Evolutionary conservation across 768 basidiomycete species (phyloP), one percentile per base, ranked within the genome.

Genomic region (Collybiopsis confluens): DNA sequence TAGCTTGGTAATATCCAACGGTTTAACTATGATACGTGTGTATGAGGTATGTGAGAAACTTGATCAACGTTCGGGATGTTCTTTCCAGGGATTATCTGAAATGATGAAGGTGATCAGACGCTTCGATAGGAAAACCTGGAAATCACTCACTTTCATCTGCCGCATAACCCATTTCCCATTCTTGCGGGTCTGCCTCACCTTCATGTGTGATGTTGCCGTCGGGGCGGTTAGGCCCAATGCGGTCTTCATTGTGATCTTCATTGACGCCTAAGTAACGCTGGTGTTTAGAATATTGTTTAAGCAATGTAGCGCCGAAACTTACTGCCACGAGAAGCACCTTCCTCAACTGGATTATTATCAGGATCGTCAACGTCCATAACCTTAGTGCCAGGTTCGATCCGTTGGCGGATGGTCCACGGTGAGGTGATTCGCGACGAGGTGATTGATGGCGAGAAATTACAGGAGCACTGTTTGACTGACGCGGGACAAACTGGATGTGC

Each of bases 161-260:
- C 35, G 60, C 67, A 38, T 66, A 68, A n/a, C 30, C 46, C 15
- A 64, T 63, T 57, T 68, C 65, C 65, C 67, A 66, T 16, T 2
- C 2, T 18, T 52, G 16, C 11, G 40, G 40, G 21, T 13, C n/a
- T 8, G 16, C 5, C 15, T 48, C 36, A 35, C 35, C 4, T 48
- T 6, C 1, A 30, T 2, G n/a, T 18, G 28, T 36, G 9, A 18
- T 27, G 45, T 3, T n/a, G 45, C 7, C 11, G 2, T 47, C 30
- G 2, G 5, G 30, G 3, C 30, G 13, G 30, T 27, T 20, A n/a
- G n/a, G n/a, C 26, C 35, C 44, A 2, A 2, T 11, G 15, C 20
- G 28, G n/a, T 35, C 28, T 10, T 9, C 44, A 16, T 16, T 24
- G 1, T 9, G 24, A 28, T 16, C 26, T 11, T 20, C 26, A 23